phyloP scores from a whole-genome alignment of 2,329 filamentous ascomycete genomes.

The Colletotrichum sp. region DNA sequence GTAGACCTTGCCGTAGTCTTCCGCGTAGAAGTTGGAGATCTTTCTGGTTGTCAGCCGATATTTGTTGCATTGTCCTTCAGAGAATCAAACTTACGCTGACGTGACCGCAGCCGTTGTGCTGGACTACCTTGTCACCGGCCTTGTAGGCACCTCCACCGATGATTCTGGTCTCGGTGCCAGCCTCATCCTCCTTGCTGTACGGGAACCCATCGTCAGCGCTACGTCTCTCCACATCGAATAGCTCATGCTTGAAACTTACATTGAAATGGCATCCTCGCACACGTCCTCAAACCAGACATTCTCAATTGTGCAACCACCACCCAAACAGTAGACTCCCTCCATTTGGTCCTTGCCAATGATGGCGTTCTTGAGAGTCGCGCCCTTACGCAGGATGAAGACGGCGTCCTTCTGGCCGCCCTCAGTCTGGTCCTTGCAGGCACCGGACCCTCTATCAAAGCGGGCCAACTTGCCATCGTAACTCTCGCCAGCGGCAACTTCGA shows the following conservation, averaged over 20 bases:
- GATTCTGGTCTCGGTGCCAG: conserved; percentile 28
- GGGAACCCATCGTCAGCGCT: neutral
- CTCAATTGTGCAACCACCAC: conserved; percentile 29
- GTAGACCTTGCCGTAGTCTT: conserved; percentile 53
- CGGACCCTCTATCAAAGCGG: conserved; percentile 43
- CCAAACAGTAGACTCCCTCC: conserved; percentile 32
- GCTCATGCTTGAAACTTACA: conserved; percentile 4
- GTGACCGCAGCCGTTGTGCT: conserved; percentile 52
- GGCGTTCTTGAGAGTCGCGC: conserved; percentile 50
- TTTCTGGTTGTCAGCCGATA: neutral
- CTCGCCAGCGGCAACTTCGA: conserved; percentile 33
- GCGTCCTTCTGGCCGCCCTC: conserved; percentile 49
- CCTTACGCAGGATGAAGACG: conserved; percentile 45
- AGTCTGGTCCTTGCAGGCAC: conserved; percentile 44
- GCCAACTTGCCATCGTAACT: conserved; percentile 37
- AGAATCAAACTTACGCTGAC: conserved; percentile 31
- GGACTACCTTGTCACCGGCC: conserved; percentile 50
- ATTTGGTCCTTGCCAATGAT: conserved; percentile 45
- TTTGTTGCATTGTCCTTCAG: neutral
- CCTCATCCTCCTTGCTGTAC: conserved; percentile 18
- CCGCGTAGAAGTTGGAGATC: conserved; percentile 45
- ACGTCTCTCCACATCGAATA: neutral
- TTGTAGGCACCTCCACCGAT: conserved; percentile 45
- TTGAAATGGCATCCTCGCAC: conserved; percentile 29
- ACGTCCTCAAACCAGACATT: conserved; percentile 31